These are phyloP conservation scores for Trypanosoma brucei DNA, from an alignment of 208 protist species.

Conservation along the genomic window DNA sequence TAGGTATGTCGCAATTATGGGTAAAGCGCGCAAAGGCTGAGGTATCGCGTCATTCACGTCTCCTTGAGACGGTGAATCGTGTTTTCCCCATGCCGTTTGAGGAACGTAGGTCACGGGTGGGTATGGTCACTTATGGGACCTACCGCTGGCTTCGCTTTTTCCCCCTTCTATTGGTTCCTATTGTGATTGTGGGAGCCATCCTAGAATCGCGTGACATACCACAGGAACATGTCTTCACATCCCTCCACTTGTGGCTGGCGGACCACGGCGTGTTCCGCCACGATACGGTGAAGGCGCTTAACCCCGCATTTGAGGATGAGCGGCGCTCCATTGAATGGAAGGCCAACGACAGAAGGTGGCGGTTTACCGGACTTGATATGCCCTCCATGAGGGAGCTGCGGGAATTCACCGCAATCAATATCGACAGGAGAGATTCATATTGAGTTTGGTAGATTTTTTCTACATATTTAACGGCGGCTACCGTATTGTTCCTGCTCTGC, in stretches of 20 bases:
- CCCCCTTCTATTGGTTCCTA: slow-evolving; percentile 61
- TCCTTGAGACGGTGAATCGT: slow-evolving; percentile 80
- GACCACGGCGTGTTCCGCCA: slow-evolving; percentile 86
- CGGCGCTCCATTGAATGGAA: slow-evolving; percentile 78
- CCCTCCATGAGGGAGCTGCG: slow-evolving; percentile 69
- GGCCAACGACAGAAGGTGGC: slow-evolving; percentile 82
- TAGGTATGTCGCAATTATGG: slow-evolving; percentile 78
- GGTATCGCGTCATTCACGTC: slow-evolving; percentile 74
- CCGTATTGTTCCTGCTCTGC: too few species aligned
- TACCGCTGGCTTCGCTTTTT: slow-evolving; percentile 84
- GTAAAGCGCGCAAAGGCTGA: slow-evolving; percentile 86
- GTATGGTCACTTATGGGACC: slow-evolving; percentile 80
- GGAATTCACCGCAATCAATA: slow-evolving; percentile 87
- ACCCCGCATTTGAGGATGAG: slow-evolving; percentile 85
- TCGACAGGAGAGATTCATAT: slow-evolving; percentile 37
- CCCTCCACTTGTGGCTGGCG: slow-evolving; percentile 82
- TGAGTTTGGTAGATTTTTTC: not conserved
- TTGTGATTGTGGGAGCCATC: slow-evolving; percentile 53
- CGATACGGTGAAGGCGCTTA: slow-evolving; percentile 83
- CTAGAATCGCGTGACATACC: slow-evolving; percentile 81
- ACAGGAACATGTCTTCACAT: slow-evolving; percentile 82
- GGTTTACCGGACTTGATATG: slow-evolving; percentile 79
- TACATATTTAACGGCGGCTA: too few species aligned
- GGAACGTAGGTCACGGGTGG: slow-evolving; percentile 76
- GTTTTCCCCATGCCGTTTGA: slow-evolving; percentile 85